A percentile compares a stretch with the other conserved stretches of the same genome.
Conservation (phyloP, 2,329 filamentous ascomycete genomes). For the Boeremia exigua region DNA sequence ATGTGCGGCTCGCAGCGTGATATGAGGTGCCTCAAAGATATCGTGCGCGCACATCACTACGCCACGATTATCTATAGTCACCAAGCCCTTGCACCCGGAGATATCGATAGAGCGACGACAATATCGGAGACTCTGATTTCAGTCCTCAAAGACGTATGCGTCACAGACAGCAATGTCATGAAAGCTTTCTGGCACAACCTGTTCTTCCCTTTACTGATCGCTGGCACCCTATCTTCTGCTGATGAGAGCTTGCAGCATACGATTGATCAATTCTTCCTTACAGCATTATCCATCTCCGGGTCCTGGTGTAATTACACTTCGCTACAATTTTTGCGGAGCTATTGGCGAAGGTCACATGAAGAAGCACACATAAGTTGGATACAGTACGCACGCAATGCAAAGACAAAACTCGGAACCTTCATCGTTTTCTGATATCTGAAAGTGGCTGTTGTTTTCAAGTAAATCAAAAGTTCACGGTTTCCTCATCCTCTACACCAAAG, state of each 20-base stretch:
- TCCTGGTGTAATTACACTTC: not conserved
- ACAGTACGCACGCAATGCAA: not conserved
- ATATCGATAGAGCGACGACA: not conserved
- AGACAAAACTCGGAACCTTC: not conserved
- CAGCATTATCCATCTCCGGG: not conserved
- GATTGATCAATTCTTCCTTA: not conserved
- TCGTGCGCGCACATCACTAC: not conserved
- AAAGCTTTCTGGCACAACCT: not conserved
- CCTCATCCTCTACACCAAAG: not conserved
- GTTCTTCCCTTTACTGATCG: not conserved
- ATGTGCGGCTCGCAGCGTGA: not conserved
- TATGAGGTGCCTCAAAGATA: not conserved
- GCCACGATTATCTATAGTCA: not conserved
- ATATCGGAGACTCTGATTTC: not conserved
- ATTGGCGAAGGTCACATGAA: not conserved
- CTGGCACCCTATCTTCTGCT: not conserved
- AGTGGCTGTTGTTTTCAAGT: not conserved
- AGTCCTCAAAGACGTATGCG: not conserved
- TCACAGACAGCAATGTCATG: not conserved
- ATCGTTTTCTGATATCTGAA: not conserved
- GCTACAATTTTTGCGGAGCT: not conserved
- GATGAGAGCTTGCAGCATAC: not conserved
- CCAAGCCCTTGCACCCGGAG: not conserved
- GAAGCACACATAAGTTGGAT: not conserved
- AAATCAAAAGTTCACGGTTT: not conserved